Conservation (phyloP, 1,284 basidiomycete species). For the Amylostereum areolatum region DNA sequence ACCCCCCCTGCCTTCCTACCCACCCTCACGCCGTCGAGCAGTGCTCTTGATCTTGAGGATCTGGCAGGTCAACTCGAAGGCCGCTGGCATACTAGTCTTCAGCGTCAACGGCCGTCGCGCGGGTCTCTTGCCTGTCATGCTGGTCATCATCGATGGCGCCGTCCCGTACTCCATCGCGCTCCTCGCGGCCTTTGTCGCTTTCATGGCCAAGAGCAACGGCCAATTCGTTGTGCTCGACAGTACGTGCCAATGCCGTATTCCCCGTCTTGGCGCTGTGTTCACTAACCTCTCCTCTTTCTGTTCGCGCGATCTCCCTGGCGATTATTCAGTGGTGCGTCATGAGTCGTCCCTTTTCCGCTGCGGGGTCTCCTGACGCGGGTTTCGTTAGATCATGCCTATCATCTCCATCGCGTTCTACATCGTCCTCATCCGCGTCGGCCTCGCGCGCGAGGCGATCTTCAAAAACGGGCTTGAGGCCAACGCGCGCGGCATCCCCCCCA, state of each 20-base stretch:
- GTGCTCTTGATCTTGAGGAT: constrained; percentile 21
- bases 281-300: too few species aligned
- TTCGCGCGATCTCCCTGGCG: too few species aligned
- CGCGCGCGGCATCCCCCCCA: too few species aligned
- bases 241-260: too few species aligned
- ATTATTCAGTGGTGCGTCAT: too few species aligned
- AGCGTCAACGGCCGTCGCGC: constrained; percentile 10
- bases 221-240: constrained; percentile 28
- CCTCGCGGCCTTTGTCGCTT: constrained; percentile 25
- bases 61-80: constrained; percentile 18
- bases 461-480: too few species aligned
- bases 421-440: constrained; percentile 21
- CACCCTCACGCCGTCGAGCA: constrained; percentile 1
- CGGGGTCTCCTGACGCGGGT: too few species aligned
- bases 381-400: constrained; percentile 19
- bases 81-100: too few species aligned
- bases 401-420: constrained; percentile 26
- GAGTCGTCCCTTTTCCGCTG: too few species aligned
- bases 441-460: constrained; percentile 4
- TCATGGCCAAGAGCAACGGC: constrained; percentile 22
- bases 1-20: background rate
- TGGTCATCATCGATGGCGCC: constrained; percentile 27
- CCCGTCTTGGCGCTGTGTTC: too few species aligned
- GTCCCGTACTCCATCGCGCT: constrained; percentile 26
- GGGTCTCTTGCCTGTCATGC: constrained; percentile 21